Evolutionary conservation across 1,284 basidiomycete species (phyloP).

Genomic region (Ustilago sp.): DNA sequence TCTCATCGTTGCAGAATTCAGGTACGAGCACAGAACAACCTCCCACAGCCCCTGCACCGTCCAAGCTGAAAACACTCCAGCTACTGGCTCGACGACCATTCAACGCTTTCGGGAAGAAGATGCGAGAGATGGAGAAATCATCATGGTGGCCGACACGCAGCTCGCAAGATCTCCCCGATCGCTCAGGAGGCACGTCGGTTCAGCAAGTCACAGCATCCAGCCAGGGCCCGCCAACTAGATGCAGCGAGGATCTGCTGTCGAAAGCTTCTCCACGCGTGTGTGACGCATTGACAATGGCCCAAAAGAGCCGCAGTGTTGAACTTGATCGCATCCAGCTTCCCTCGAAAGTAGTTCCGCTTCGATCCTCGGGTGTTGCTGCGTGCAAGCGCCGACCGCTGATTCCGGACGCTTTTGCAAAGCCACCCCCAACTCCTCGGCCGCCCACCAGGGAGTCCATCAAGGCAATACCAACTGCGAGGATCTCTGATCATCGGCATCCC

Average conservation of each 20-base stretch:
- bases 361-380: background rate
- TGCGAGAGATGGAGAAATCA: conserved; percentile 31
- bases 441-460: background rate
- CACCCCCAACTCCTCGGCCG: background rate
- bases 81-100: conserved; percentile 34
- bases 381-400: conserved; percentile 37
- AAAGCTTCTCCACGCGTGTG: conserved; percentile 25
- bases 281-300: conserved; percentile 8
- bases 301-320: conserved; percentile 36
- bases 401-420: conserved; percentile 26
- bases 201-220: background rate
- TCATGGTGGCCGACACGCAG: conserved; percentile 35
- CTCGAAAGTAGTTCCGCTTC: conserved; percentile 34
- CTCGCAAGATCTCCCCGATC: conserved; percentile 8
- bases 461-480: conserved; percentile 6
- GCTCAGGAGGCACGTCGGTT: background rate
- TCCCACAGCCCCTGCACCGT: background rate
- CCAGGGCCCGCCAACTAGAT: conserved; percentile 5
- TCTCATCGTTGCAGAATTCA: background rate
- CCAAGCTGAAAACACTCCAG: conserved; percentile 41
- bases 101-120: conserved; percentile 34
- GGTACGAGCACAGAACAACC: background rate
- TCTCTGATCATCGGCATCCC: conserved; percentile 39
- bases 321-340: conserved; percentile 28
- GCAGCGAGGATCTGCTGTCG: conserved; percentile 39